Percentiles rank a stretch among this genome's conserved stretches.
Conservation (phyloP, 1,284 basidiomycete genomes). For the Cutaneotrichosporon cutaneum region DNA sequence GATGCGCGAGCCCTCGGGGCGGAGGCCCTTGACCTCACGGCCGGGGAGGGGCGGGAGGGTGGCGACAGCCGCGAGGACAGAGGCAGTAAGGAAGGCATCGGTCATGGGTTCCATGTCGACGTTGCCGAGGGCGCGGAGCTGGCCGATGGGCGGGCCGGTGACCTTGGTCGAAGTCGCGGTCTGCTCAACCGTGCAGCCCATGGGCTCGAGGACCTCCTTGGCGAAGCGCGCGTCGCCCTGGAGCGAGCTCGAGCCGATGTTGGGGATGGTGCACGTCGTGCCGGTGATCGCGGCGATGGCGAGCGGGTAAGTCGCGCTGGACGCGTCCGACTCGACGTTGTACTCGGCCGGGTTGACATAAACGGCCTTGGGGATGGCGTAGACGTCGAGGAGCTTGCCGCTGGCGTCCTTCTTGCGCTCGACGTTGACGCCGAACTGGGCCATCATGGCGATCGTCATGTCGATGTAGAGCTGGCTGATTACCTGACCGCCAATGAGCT, state of each 20-base stretch:
- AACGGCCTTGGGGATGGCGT: constrained; percentile 78
- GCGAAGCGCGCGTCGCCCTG: constrained; percentile 98
- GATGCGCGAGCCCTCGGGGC: constrained; percentile 68
- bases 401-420: constrained; percentile 66
- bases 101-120: constrained; percentile 99
- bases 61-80: constrained; percentile 85
- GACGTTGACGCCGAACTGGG: constrained; percentile 83
- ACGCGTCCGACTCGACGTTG: constrained; percentile 93
- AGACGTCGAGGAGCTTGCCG: constrained; percentile 71
- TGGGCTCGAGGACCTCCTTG: constrained; percentile 84
- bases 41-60: constrained; percentile 56
- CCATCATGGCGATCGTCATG: constrained; percentile 99
- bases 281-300: constrained; percentile 96
- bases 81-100: constrained; percentile 95
- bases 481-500: constrained; percentile 87
- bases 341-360: constrained; percentile 81
- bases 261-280: constrained; percentile 85
- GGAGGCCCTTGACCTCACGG: constrained; percentile 44
- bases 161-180: constrained; percentile 89
- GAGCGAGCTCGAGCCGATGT: constrained; percentile 85
- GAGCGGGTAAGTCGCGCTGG: constrained; percentile 93
- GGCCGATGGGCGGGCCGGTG: constrained; percentile 76
- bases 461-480: constrained; percentile 99
- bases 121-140: constrained; percentile 76
- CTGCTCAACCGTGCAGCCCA: constrained; percentile 91